Conservation (phyloP, 306 rosid species). For the Sicyos baderoa region DNA sequence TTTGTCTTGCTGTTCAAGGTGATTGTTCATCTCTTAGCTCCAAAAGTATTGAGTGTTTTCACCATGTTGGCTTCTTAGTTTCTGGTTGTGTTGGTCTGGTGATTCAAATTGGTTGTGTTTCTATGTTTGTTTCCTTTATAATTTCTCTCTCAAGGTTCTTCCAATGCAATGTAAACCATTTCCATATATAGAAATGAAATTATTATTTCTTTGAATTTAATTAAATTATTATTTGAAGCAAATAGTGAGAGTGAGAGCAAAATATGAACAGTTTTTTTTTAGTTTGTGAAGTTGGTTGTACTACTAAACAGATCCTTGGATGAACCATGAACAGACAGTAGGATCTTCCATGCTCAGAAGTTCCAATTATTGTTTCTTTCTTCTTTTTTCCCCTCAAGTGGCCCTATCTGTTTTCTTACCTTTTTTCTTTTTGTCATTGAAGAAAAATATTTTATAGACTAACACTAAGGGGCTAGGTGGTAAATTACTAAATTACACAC, state of each 20-base stretch:
- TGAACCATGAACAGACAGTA: too few relatives aligned
- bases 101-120: constrained; percentile 17
- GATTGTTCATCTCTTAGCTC: constrained; percentile 19
- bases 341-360: too few relatives aligned
- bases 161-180: constrained; percentile 5
- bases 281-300: too few relatives aligned
- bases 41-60: constrained; percentile 17
- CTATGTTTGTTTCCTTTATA: constrained; percentile 23
- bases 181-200: constrained; percentile 26
- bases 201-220: constrained; percentile 12
- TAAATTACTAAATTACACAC: too few relatives aligned
- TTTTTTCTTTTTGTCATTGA: too few relatives aligned
- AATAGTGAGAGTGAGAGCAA: not conserved
- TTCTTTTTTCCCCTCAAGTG: too few relatives aligned
- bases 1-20: constrained; percentile 80
- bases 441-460: too few relatives aligned
- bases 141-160: too few relatives aligned
- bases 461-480: too few relatives aligned
- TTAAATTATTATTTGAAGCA: constrained; percentile 14
- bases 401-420: too few relatives aligned
- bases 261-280: not conserved
- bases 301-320: too few relatives aligned
- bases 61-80: not conserved
- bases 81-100: constrained; percentile 26
- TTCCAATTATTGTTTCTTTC: too few relatives aligned